These are phyloP conservation scores for Cordyceps pruinosa DNA, from an alignment of 2,329 filamentous ascomycete genomes.

Conservation along the genomic window DNA sequence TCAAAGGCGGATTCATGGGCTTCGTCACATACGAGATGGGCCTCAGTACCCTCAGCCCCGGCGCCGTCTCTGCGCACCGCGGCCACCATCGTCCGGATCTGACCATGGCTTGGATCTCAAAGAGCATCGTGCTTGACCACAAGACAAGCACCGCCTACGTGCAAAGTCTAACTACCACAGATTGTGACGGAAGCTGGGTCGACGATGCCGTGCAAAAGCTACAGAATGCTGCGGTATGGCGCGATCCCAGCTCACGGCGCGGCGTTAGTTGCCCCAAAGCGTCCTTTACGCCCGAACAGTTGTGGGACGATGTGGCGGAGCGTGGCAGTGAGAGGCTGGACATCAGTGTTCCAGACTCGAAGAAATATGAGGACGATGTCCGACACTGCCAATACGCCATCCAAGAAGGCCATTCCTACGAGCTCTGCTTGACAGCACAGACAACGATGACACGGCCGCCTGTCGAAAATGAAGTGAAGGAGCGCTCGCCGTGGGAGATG, in stretches of 20 bases:
- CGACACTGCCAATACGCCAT: constrained; percentile 62
- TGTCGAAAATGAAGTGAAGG: constrained; percentile 32
- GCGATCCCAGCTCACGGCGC: constrained; percentile 11
- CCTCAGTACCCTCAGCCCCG: constrained; percentile 35
- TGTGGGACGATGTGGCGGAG: constrained; percentile 14
- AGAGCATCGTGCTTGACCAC: constrained; percentile 74
- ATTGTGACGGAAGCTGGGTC: constrained; percentile 26
- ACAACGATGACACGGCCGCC: constrained; percentile 50
- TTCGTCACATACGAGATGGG: constrained; percentile 83
- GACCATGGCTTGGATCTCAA: constrained; percentile 68
- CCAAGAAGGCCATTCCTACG: constrained; percentile 73
- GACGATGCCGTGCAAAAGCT: constrained; percentile 24
- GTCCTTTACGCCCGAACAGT: background rate
- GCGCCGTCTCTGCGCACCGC: constrained; percentile 20
- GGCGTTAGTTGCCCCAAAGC: constrained; percentile 2
- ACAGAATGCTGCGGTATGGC: constrained; percentile 28
- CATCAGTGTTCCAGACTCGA: constrained; percentile 35
- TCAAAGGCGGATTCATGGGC: constrained; percentile 79
- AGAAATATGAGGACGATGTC: constrained; percentile 61
- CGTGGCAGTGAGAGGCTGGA: constrained; percentile 14
- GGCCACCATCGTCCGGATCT: constrained; percentile 56
- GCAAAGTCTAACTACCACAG: constrained; percentile 39
- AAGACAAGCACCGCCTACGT: constrained; percentile 52
- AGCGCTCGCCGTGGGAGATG: constrained; percentile 56
- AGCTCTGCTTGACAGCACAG: constrained; percentile 75